Base-by-base conservation (phyloP, 164 flowering plant species). In the Malania oleifera region DNA sequence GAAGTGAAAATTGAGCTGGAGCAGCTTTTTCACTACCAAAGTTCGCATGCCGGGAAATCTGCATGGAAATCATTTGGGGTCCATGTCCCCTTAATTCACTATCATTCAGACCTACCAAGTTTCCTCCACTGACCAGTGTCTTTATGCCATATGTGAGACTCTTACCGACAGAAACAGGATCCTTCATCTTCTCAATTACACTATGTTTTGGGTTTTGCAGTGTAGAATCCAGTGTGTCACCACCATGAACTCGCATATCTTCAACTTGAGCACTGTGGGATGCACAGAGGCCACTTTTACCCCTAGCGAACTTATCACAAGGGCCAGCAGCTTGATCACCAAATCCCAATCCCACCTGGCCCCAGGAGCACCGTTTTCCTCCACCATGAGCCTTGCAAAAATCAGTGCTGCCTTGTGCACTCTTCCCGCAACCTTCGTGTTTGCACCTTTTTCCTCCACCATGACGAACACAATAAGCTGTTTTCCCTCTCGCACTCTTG, bases 321-420 rank as follows among this genome's bases (percentile, higher is more conserved):
- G n/a, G 25, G 50, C 26, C 26, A 8, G 0, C 26, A 20, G 25
- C 25, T 46, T 20, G 50, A 12, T 13, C 50, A 40, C 44, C 14
- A 40, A 40, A 2, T 15, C 13, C 44, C 14, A 14, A 40, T 6
- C 50, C 50, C 2, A 46, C 47, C 15, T n/a, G 47, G 17, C 47
- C 47, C 64, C 64, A 62, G 15, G 65, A 28, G 58, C 65, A 62
- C 20, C 44, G 51, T 29, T 31, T 62, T 12, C 65, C 65, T 24
- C 64, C 64, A 41, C 64, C 64, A 35, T 65, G 68, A 7, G 68
- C 68, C 68, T 65, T 65, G 58, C 68, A 65, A 45, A 40, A 65
- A 50, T 65, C 68, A 28, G 68, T 65, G 44, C 63, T 65, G 28
- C 68, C 69, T 35, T 65, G 69, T 15, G 69, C 69, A 51, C 69